phyloP scores from a whole-genome alignment of 352 stramenopile species.

The Phytopythium montanum region DNA sequence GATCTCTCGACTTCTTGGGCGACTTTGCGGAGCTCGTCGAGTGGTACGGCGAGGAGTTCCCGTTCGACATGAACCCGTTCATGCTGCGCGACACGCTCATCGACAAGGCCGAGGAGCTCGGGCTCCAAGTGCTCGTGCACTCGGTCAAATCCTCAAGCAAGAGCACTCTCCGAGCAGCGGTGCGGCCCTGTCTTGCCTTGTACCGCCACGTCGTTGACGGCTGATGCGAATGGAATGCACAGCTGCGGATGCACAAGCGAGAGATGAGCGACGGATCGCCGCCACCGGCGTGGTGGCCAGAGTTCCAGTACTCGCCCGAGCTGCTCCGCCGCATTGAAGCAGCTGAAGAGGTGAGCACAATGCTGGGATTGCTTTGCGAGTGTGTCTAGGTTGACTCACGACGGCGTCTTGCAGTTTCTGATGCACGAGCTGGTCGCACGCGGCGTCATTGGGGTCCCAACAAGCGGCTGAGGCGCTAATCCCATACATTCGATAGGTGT shows the following conservation, averaged over 20 bases:
- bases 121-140: slow-evolving; percentile 13
- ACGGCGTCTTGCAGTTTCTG: slow-evolving; percentile 6
- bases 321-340: slow-evolving; percentile 32
- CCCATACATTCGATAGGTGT: neutral
- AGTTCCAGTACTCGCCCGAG: slow-evolving; percentile 30
- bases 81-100: slow-evolving; percentile 44
- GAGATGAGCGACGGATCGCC: slow-evolving; percentile 5
- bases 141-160: slow-evolving; percentile 7
- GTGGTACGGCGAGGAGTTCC: slow-evolving; percentile 78
- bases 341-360: slow-evolving; percentile 30
- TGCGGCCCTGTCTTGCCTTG: slow-evolving; percentile 7
- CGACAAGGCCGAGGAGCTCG: slow-evolving; percentile 38
- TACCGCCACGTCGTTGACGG: neutral
- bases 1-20: slow-evolving; percentile 49
- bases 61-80: slow-evolving; percentile 63
- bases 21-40: slow-evolving; percentile 31
- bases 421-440: slow-evolving; percentile 10
- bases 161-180: slow-evolving; percentile 25
- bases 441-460: neutral
- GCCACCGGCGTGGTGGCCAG: slow-evolving; percentile 56
- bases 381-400: neutral
- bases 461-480: neutral
- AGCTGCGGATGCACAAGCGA: slow-evolving; percentile 34
- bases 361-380: neutral
- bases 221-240: neutral